These are phyloP conservation scores for Boletus sp. DNA, from an alignment of 768 basidiomycete genomes.

Conservation along the genomic window DNA sequence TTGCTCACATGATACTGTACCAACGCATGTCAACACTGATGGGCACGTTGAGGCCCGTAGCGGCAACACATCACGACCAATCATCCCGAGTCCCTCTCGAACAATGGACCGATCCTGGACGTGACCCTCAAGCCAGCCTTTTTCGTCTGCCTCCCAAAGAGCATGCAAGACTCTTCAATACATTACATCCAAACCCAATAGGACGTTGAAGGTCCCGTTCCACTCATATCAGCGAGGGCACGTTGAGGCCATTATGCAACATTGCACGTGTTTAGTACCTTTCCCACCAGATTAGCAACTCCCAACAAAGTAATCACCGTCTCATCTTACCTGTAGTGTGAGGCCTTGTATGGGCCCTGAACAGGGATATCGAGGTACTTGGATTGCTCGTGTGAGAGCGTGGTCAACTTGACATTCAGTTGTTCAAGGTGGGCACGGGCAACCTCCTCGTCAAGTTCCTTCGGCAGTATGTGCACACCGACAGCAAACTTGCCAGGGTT, in stretches of 20 bases:
- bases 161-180: conserved; percentile 48
- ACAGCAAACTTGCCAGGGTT: conserved; percentile 88
- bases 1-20: not conserved
- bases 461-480: conserved; percentile 98
- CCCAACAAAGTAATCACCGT: not conserved
- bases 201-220: conserved; percentile 69
- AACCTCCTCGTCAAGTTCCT: conserved; percentile 98
- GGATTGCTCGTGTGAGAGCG: conserved; percentile 68
- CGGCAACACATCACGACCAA: conserved; percentile 13
- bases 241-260: conserved; percentile 68
- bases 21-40: not conserved
- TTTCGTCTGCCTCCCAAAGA: conserved; percentile 35
- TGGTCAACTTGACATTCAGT: conserved; percentile 92
- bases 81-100: conserved; percentile 5
- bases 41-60: conserved; percentile 39
- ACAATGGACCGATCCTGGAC: conserved; percentile 14
- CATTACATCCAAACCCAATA: conserved; percentile 41
- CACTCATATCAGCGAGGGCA: conserved; percentile 59
- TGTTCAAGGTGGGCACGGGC: conserved; percentile 91
- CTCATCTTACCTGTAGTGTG: conserved; percentile 61
- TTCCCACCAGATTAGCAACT: not conserved
- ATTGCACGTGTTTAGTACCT: conserved; percentile 30
- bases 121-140: conserved; percentile 14
- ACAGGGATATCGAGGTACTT: conserved; percentile 88
- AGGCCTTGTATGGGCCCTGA: conserved; percentile 74